phyloP scores from a whole-genome alignment of 1,284 basidiomycete genomes.

The Microbotryomycetes sp. region DNA sequence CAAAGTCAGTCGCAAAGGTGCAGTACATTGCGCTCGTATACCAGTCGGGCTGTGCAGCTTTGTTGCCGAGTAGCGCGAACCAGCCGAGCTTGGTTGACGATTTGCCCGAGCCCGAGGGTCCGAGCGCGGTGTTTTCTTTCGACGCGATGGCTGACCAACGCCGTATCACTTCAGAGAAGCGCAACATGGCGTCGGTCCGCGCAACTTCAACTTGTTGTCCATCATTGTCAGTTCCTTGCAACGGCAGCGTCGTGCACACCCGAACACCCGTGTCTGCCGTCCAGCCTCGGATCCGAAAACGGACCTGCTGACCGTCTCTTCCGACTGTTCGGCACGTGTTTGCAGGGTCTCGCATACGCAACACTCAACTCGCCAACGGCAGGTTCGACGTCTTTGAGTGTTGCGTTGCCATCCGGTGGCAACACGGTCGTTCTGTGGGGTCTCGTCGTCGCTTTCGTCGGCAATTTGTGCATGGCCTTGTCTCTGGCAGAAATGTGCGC shows the following conservation, averaged over 20 bases:
- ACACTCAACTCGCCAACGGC: background rate
- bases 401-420: constrained; percentile 34
- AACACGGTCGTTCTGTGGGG: constrained; percentile 35
- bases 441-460: constrained; percentile 35
- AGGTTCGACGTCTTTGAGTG: background rate
- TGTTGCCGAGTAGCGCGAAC: too few relatives aligned
- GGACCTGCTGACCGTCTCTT: too few relatives aligned
- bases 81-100: too few relatives aligned
- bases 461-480: constrained; percentile 29
- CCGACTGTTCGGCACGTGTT: too few relatives aligned
- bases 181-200: background rate
- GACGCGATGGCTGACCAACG: background rate
- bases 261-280: too few relatives aligned
- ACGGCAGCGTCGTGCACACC: too few relatives aligned
- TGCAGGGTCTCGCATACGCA: background rate
- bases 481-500: constrained; percentile 38
- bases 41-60: too few relatives aligned
- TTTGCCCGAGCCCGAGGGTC: too few relatives aligned
- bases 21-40: too few relatives aligned
- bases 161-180: background rate
- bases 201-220: background rate
- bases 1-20: background rate
- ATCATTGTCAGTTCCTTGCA: background rate
- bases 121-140: too few relatives aligned
- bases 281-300: too few relatives aligned